Evolutionary conservation across 2,329 filamentous ascomycete genomes (phyloP), one percentile per base, ranked within the genome.

Genomic region (Trichoderma cornu-damae): DNA sequence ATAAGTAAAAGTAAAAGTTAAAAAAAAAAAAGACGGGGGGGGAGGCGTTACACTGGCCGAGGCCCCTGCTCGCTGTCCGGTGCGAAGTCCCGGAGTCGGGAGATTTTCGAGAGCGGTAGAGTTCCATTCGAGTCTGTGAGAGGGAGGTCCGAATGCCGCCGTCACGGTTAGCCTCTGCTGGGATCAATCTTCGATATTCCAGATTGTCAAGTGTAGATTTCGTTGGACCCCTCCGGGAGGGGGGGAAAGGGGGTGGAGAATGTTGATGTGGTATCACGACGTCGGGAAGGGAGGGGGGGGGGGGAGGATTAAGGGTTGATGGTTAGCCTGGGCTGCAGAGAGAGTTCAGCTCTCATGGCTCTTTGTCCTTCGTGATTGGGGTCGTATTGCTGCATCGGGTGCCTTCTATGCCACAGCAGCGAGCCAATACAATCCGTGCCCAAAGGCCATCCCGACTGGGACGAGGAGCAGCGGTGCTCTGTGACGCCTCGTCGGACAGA

Each of bases 301-400:
- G n/a, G n/a, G n/a, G n/a, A n/a, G n/a, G n/a, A n/a, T n/a, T n/a
- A n/a, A n/a, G n/a, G n/a, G n/a, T n/a, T n/a, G n/a, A n/a, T n/a
- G n/a, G n/a, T n/a, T n/a, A n/a, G n/a, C n/a, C n/a, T n/a, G 50
- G 50, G 30, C 50, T 34, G 50, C 32, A 20, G 38, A 32, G 38
- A 35, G 37, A 24, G 8, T 34, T 53, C 50, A 53, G 50, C 50
- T 53, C 12, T 7, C 7, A 7, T 9, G 22, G 6, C 8, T 44
- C 22, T 18, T 44, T 30, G n/a, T 5, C 11, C n/a, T 26, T 9
- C 12, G 14, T 37, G 14, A 24, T 35, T 12, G 12, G 34, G 35
- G 14, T 20, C 28, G n/a, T 3, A 12, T 24, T 28, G 11, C n/a
- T 32, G 11, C 7, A 38, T 22, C 24, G 12, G 16, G 35, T n/a